These are phyloP conservation scores for Sedum album DNA, from an alignment of 164 flowering plant species.

Conservation along the genomic window DNA sequence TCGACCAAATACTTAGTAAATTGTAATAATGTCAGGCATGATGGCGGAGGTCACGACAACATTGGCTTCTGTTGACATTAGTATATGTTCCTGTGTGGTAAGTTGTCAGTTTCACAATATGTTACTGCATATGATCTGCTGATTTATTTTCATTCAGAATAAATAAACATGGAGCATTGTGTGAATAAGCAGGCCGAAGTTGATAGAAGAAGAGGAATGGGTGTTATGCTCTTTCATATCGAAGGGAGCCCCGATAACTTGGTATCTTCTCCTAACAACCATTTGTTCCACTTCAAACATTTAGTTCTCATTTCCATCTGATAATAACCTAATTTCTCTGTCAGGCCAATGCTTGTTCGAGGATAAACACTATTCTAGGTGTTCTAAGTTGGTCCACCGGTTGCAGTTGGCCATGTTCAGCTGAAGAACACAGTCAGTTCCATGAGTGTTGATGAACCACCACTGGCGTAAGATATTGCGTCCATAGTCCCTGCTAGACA, in stretches of 20 bases:
- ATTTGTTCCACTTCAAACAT: not conserved
- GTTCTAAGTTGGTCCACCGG: constrained; percentile 90
- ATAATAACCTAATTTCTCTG: not conserved
- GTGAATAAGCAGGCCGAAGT: constrained; percentile 60
- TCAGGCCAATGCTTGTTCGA: constrained; percentile 68
- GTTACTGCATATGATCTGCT: not conserved
- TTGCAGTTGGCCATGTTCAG: constrained; percentile 77
- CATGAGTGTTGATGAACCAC: constrained; percentile 44
- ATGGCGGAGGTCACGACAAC: constrained; percentile 78
- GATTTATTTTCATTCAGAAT: not conserved
- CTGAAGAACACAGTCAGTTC: constrained; percentile 19
- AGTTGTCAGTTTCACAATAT: constrained; percentile 22
- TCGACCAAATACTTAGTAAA: not conserved
- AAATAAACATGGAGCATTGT: not conserved
- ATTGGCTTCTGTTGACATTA: constrained; percentile 53
- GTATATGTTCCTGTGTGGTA: constrained; percentile 86
- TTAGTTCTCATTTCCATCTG: not conserved
- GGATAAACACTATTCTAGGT: constrained; percentile 62
- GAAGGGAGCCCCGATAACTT: constrained; percentile 62
- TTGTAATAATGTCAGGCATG: constrained; percentile 48
- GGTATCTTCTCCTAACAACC: constrained; percentile 31
- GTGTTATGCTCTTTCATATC: constrained; percentile 76
- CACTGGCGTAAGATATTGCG: constrained; percentile 1
- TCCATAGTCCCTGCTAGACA: constrained; percentile 15
- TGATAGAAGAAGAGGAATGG: constrained; percentile 69